Evolutionary conservation across 2,329 filamentous ascomycete species (phyloP), one percentile per base, ranked within the genome.

Genomic region (Erysiphe pisi): DNA sequence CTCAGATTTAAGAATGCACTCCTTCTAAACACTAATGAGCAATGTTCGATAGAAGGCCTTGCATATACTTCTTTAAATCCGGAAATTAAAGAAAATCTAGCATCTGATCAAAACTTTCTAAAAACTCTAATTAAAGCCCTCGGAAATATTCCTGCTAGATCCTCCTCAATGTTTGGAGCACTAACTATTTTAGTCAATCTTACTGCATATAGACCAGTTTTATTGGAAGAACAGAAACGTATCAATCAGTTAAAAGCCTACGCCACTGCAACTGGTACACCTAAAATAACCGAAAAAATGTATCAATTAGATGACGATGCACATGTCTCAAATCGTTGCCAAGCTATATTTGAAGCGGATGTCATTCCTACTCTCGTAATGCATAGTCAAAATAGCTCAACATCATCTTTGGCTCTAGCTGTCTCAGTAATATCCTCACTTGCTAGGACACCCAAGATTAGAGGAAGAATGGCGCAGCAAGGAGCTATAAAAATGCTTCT

Each of bases 171-270:
- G 0, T 97, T 97, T 81, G 94, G 94, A 73, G 91, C 89, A 25
- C 85, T 99, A 61, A 97, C 91, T 81, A 91, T 97, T 77, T 87
- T 98, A 79, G 86, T 89, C 77, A 97, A 98, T 81, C 84, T 99
- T 76, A 97, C 93, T 20, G 86, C 88, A 45, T 98, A 97, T 82
- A 87, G 88, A 61, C 93, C 93, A 9, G 85, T 85, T 11, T 85
- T 94, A 61, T 90, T 93, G 0, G 94, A 97, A 79, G 95, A 99
- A 83, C 91, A 97, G 80, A 95, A 94, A 84, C 93, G 92, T 81
- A 93, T 99, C 84, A 88, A 88, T 8, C 92, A 99, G 82, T 87
- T 99, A 68, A 97, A 97, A 84, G 93, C 93, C 1, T 99, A 98
- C 80, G 95, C 95, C 20, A 93, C 97, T 81, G 91, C 93, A 0